Base-by-base conservation (phyloP, 371 early-diverging fungal genomes). In the Catenaria anguillulae region DNA sequence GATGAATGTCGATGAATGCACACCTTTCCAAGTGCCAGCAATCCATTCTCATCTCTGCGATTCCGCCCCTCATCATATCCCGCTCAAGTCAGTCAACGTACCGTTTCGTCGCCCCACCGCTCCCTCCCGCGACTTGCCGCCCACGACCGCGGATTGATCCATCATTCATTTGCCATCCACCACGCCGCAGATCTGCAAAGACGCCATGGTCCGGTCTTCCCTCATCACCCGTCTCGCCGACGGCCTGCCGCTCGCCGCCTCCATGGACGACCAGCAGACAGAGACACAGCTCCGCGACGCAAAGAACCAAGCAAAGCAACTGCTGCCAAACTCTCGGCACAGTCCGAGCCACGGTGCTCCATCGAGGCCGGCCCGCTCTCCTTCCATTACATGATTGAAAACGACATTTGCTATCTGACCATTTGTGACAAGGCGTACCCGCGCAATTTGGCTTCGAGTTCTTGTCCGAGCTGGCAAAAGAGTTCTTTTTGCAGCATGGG, bases 131-230 rank as follows among this genome's bases (percentile, higher is more conserved):
- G n/a, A n/a, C n/a, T n/a, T n/a, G n/a, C n/a, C n/a, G n/a, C n/a
- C n/a, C n/a, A n/a, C n/a, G n/a, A n/a, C n/a, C n/a, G n/a, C n/a
- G n/a, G n/a, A n/a, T n/a, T n/a, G n/a, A n/a, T n/a, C n/a, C n/a
- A n/a, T n/a, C n/a, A n/a, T n/a, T n/a, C n/a, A n/a, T n/a, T n/a
- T n/a, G n/a, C n/a, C n/a, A n/a, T n/a, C n/a, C n/a, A n/a, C n/a
- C n/a, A n/a, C n/a, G n/a, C n/a, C n/a, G n/a, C n/a, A n/a, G n/a
- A n/a, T n/a, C n/a, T n/a, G n/a, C n/a, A n/a, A n/a, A n/a, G n/a
- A n/a, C n/a, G n/a, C n/a, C n/a, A 93, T 93, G 97, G 92, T 97
- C 55, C 84, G 86, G 66, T 87, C 93, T 15, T 92, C 93, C 35
- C 86, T 93, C 67, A 93, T 97, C 66, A 91, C 92, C 45, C 84